Evolutionary conservation across 2,329 filamentous ascomycete genomes (phyloP).

Genomic region (Sphaerulina musiva): DNA sequence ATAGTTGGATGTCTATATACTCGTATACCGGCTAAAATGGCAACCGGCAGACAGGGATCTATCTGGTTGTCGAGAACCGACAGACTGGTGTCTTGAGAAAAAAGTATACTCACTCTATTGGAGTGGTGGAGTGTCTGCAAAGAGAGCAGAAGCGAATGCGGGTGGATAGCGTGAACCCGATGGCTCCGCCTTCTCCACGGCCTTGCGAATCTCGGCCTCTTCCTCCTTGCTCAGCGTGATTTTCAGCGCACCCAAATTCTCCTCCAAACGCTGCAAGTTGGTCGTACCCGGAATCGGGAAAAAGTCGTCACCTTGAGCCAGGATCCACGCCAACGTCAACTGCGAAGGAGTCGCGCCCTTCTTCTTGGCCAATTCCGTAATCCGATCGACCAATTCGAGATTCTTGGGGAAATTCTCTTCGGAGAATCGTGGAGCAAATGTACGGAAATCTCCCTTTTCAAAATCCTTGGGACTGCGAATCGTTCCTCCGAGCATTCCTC

Average conservation of each 20-base stretch:
- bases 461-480: slow-evolving; percentile 46
- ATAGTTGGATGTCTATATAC: too few species aligned
- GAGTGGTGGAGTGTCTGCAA: slow-evolving; percentile 37
- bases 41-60: too few species aligned
- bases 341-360: slow-evolving; percentile 54
- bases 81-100: too few species aligned
- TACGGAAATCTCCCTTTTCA: slow-evolving; percentile 45
- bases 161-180: slow-evolving; percentile 38
- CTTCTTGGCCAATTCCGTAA: slow-evolving; percentile 46
- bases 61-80: too few species aligned
- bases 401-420: slow-evolving; percentile 53
- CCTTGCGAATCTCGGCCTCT: slow-evolving; percentile 34
- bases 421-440: slow-evolving; percentile 44
- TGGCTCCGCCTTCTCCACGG: slow-evolving; percentile 32
- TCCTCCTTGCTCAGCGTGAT: slow-evolving; percentile 35
- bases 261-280: slow-evolving; percentile 35
- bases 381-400: slow-evolving; percentile 46
- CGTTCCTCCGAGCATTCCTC: slow-evolving; percentile 51
- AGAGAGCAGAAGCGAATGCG: slow-evolving; percentile 30
- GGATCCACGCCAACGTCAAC: slow-evolving; percentile 57
- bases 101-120: background rate
- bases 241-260: slow-evolving; percentile 38
- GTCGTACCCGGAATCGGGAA: slow-evolving; percentile 38
- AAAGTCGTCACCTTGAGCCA: slow-evolving; percentile 52
- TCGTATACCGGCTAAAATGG: too few species aligned